These are phyloP conservation scores for Coffea humblotiana DNA, from an alignment of 305 asterid genomes.

Conservation along the genomic window DNA sequence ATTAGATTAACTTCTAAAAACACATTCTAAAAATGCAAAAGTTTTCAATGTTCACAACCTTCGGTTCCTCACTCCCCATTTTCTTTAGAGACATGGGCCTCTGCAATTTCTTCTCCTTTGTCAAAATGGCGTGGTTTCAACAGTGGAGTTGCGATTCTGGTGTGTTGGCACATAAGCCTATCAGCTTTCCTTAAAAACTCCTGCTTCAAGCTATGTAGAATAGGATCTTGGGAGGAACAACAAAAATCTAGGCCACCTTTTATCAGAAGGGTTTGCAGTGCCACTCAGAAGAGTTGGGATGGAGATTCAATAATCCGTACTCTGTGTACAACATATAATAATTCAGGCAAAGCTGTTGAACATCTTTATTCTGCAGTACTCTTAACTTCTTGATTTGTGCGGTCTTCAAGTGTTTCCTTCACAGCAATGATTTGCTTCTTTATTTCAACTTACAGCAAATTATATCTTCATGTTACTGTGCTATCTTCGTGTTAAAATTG, in stretches of 20 bases:
- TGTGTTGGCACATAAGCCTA: slow-evolving; percentile 37
- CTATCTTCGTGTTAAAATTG: no score
- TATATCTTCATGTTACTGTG: no score
- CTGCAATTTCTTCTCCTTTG: slow-evolving; percentile 58
- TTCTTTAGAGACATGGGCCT: slow-evolving; percentile 57
- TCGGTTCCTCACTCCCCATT: slow-evolving; percentile 64
- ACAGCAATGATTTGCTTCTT: no score
- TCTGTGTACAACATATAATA: no score
- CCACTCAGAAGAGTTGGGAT: slow-evolving; percentile 21
- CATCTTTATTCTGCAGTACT: no score
- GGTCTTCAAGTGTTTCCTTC: no score
- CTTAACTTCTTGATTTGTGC: no score
- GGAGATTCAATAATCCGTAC: no score
- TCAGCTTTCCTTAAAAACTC: slow-evolving; percentile 42
- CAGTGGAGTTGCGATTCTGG: slow-evolving; percentile 44
- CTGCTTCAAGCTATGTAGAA: slow-evolving; percentile 37
- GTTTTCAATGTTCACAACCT: slow-evolving; percentile 71
- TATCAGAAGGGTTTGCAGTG: slow-evolving; percentile 45
- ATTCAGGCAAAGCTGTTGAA: no score
- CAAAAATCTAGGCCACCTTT: slow-evolving; percentile 27
- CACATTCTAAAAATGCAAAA: no score
- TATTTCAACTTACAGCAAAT: no score
- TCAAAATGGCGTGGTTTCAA: slow-evolving; percentile 44
- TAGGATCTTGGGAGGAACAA: slow-evolving; percentile 40
- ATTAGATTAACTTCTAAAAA: no score